Percentiles rank a stretch among this genome's conserved stretches.
These are phyloP conservation scores for Trifolium repens DNA, from an alignment of 306 rosid genomes.

Conservation along the genomic window DNA sequence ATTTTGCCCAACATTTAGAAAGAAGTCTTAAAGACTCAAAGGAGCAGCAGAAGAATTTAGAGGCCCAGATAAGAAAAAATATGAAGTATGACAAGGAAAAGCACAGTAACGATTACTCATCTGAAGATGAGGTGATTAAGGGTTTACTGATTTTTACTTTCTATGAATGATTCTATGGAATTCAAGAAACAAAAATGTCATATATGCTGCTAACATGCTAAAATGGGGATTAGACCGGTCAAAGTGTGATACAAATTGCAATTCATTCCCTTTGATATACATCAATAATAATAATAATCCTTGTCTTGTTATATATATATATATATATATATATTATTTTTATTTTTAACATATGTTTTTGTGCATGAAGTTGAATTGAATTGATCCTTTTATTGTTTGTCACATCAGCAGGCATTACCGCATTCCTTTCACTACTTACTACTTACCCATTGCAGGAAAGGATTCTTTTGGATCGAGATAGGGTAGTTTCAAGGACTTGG, in stretches of 20 bases:
- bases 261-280: conserved; percentile 15
- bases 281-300: neutral
- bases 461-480: conserved; percentile 85
- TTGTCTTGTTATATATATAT: neutral
- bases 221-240: conserved; percentile 8
- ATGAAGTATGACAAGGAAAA: conserved; percentile 76
- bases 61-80: conserved; percentile 64
- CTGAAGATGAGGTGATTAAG: conserved; percentile 78
- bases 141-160: conserved; percentile 40
- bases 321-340: neutral
- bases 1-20: conserved; percentile 64
- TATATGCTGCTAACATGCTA: conserved; percentile 6
- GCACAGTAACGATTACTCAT: conserved; percentile 59
- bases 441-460: conserved; percentile 63
- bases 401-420: conserved; percentile 20
- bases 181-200: conserved; percentile 22
- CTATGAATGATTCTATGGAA: conserved; percentile 7
- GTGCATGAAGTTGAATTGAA: conserved; percentile 32
- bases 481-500: conserved; percentile 89
- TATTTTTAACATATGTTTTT: conserved; percentile 7
- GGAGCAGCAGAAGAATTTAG: conserved; percentile 66
- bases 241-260: neutral
- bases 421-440: conserved; percentile 31
- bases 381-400: conserved; percentile 23
- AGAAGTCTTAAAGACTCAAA: conserved; percentile 77